Percentiles rank a stretch among this genome's conserved stretches.
Conservation (phyloP, 805 yeast species). For the Ogataea populi-albae region DNA sequence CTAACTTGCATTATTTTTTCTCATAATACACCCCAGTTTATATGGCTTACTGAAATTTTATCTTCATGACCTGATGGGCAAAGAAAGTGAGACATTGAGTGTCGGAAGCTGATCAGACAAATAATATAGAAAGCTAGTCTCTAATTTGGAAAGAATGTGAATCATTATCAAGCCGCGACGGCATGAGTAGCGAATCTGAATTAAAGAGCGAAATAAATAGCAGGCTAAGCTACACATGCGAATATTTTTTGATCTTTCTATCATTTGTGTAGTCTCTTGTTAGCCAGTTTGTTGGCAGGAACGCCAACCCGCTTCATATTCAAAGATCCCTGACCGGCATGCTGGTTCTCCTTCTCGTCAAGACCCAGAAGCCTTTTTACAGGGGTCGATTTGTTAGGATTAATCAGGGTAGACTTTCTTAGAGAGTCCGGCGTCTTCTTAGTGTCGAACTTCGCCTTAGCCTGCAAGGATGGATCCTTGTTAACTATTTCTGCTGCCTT, state of each 20-base stretch:
- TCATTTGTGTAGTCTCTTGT: constrained; percentile 24
- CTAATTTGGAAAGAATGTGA: too few relatives aligned
- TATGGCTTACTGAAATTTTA: too few relatives aligned
- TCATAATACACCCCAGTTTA: too few relatives aligned
- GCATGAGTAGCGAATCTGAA: too few relatives aligned
- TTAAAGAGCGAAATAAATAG: too few relatives aligned
- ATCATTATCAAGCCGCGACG: too few relatives aligned
- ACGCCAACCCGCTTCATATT: constrained; percentile 26
- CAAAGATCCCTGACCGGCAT: constrained; percentile 9
- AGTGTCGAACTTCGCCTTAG: constrained; percentile 49
- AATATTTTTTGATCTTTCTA: not conserved
- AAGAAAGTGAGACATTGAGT: too few relatives aligned
- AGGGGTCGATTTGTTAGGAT: constrained; percentile 67
- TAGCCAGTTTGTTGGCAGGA: constrained; percentile 19
- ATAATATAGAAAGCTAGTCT: too few relatives aligned
- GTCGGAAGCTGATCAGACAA: too few relatives aligned
- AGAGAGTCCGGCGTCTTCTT: constrained; percentile 55
- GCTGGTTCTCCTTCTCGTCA: constrained; percentile 15
- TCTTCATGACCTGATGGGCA: too few relatives aligned
- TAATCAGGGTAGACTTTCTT: constrained; percentile 49
- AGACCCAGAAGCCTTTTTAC: constrained; percentile 40
- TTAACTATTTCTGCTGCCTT: constrained; percentile 59
- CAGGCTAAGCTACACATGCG: too few relatives aligned
- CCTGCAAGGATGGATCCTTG: constrained; percentile 37
- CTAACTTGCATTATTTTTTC: too few relatives aligned